Conservation (phyloP, 768 basidiomycete genomes). For the Mycena amicta region DNA sequence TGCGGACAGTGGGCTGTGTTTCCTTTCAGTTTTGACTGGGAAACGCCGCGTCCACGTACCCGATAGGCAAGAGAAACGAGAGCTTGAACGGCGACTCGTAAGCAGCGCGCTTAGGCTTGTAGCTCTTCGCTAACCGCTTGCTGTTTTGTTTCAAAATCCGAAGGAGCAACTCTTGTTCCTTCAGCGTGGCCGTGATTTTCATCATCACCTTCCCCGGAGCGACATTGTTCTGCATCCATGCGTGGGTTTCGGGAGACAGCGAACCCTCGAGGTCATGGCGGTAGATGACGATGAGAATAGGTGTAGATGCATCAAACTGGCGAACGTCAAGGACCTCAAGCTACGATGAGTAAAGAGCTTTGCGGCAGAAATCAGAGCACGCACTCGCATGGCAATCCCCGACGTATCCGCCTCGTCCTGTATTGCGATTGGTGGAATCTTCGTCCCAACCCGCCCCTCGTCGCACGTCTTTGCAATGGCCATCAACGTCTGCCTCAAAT, state of each 20-base stretch:
- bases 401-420: conserved; percentile 8
- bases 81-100: conserved; percentile 14
- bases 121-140: conserved; percentile 9
- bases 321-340: conserved; percentile 5
- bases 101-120: conserved; percentile 15
- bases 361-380: not conserved
- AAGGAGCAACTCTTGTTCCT: conserved; percentile 20
- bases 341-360: not conserved
- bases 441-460: not conserved
- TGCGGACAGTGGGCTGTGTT: conserved; percentile 7
- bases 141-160: conserved; percentile 18
- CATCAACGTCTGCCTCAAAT: conserved; percentile 14
- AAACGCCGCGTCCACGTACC: conserved; percentile 9
- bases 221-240: conserved; percentile 6
- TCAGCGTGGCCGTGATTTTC: conserved; percentile 12
- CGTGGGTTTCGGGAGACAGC: conserved; percentile 1
- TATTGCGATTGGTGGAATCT: conserved; percentile 2
- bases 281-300: conserved; percentile 8
- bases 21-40: not conserved
- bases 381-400: conserved; percentile 14
- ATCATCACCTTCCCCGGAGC: not conserved
- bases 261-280: conserved; percentile 1
- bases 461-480: conserved; percentile 11
- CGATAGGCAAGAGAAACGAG: conserved; percentile 20
- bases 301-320: conserved; percentile 11